Percentiles rank a stretch among this genome's conserved stretches.
Evolutionary conservation across 352 stramenopile genomes (phyloP).

Genomic region (Pythium sp.): DNA sequence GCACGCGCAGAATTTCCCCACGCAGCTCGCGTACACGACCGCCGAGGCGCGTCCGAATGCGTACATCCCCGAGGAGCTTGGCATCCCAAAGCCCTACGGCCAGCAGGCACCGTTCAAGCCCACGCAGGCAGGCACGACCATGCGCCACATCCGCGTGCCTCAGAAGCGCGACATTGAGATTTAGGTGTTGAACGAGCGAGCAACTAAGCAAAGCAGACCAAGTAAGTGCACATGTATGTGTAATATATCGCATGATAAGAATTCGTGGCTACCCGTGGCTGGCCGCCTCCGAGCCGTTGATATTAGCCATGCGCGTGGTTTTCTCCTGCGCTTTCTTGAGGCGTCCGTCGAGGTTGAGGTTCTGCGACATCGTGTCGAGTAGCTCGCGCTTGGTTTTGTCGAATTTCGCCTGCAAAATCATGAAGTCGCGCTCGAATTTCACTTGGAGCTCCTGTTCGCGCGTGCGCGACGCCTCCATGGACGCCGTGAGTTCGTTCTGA

Average conservation of each 20-base stretch:
- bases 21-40: constrained; percentile 84
- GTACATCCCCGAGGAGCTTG: constrained; percentile 92
- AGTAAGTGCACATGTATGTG: neutral
- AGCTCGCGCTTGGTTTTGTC: constrained; percentile 80
- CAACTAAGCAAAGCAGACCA: neutral
- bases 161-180: constrained; percentile 92
- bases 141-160: constrained; percentile 90
- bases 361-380: constrained; percentile 64
- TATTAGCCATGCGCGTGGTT: constrained; percentile 39
- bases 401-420: constrained; percentile 48
- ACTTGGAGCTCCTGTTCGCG: constrained; percentile 46
- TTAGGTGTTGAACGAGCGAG: constrained; percentile 27
- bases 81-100: constrained; percentile 93
- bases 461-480: constrained; percentile 21
- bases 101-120: constrained; percentile 91
- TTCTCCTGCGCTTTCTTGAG: constrained; percentile 75
- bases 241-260: neutral
- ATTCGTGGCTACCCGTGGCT: neutral
- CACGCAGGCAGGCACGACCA: constrained; percentile 77
- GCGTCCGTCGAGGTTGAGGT: constrained; percentile 56
- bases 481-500: constrained; percentile 27
- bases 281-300: neutral
- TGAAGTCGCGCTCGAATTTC: constrained; percentile 41
- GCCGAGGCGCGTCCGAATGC: constrained; percentile 91
- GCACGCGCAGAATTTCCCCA: constrained; percentile 60